These are phyloP conservation scores for Colletotrichum sp. DNA, from an alignment of 2,329 filamentous ascomycete species.

Conservation along the genomic window DNA sequence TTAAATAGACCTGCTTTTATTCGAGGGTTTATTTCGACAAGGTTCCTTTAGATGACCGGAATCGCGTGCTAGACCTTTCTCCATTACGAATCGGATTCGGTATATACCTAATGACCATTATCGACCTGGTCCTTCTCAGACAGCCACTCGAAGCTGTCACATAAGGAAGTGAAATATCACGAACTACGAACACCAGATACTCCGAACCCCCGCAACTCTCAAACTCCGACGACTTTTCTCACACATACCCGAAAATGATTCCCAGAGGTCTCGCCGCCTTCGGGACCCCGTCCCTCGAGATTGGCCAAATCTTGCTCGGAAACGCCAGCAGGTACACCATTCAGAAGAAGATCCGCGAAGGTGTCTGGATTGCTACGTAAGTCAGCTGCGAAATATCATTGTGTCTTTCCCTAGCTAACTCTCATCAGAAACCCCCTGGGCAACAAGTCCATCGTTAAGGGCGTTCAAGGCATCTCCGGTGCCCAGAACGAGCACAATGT, in stretches of 20 bases:
- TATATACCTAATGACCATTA: slow-evolving; percentile 12
- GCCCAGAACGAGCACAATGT: slow-evolving; percentile 20
- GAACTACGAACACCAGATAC: not conserved
- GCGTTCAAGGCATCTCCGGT: slow-evolving; percentile 15
- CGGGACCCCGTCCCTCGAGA: slow-evolving; percentile 18
- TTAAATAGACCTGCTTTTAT: not conserved
- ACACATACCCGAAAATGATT: not conserved
- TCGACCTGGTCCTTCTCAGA: slow-evolving; percentile 15
- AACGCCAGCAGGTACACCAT: slow-evolving; percentile 19
- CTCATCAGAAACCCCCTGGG: slow-evolving; percentile 6
- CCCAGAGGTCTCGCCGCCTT: slow-evolving; percentile 16
- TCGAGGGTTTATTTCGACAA: not conserved
- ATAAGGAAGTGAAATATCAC: not conserved
- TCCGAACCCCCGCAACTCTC: not conserved
- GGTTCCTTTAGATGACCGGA: slow-evolving; percentile 8
- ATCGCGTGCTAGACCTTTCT: slow-evolving; percentile 2
- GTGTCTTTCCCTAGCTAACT: not conserved
- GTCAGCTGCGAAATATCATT: not conserved
- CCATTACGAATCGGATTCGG: not conserved
- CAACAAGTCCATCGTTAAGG: slow-evolving; percentile 19
- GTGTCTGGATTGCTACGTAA: slow-evolving; percentile 19
- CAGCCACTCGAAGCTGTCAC: slow-evolving; percentile 20
- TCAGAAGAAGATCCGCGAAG: slow-evolving; percentile 22
- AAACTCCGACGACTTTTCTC: not conserved
- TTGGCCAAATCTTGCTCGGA: slow-evolving; percentile 18